Percentiles rank a stretch among this genome's conserved stretches.
Conservation (phyloP, 2,329 filamentous ascomycete genomes). For the Thielaviopsis cerberus region DNA sequence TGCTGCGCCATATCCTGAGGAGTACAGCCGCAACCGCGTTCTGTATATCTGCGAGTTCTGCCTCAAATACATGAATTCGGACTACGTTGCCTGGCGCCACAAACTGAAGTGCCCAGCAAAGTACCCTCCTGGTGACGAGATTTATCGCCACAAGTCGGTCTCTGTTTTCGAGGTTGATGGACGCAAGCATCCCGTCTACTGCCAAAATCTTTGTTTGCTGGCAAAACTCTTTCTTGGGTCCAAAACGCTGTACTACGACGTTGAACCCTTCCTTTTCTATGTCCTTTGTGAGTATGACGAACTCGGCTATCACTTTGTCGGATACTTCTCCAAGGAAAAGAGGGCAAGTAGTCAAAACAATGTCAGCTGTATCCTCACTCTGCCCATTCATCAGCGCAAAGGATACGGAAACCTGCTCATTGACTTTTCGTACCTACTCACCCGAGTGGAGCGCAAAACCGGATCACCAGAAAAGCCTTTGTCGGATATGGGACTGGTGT, state of each 20-base stretch:
- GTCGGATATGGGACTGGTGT: slow-evolving; percentile 93
- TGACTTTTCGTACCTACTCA: slow-evolving; percentile 94
- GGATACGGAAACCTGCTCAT: slow-evolving; percentile 94
- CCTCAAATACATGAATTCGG: slow-evolving; percentile 97
- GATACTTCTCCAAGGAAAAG: slow-evolving; percentile 99
- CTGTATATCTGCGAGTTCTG: slow-evolving; percentile 99
- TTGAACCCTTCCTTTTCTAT: slow-evolving; percentile 93
- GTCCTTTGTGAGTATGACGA: slow-evolving; percentile 90
- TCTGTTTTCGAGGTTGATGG: slow-evolving; percentile 97
- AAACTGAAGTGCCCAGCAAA: slow-evolving; percentile 94
- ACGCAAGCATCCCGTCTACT: slow-evolving; percentile 94
- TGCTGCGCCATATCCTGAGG: slow-evolving; percentile 90
- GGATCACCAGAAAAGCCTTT: slow-evolving; percentile 93
- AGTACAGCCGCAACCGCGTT: slow-evolving; percentile 89
- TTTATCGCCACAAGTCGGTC: slow-evolving; percentile 77
- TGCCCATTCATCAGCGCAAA: slow-evolving; percentile 92
- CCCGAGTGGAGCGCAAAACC: slow-evolving; percentile 78
- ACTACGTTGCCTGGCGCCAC: slow-evolving; percentile 94
- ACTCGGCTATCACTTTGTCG: slow-evolving; percentile 84
- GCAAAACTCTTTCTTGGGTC: slow-evolving; percentile 97
- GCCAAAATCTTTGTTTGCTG: slow-evolving; percentile 86
- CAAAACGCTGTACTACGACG: slow-evolving; percentile 95
- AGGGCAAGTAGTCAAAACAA: slow-evolving; percentile 88
- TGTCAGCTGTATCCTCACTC: slow-evolving; percentile 86
- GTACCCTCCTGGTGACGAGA: slow-evolving; percentile 92